Evolutionary conservation across 78 protist genomes (phyloP), one percentile per base, ranked within the genome.

Genomic region (Dictyostelium brefeldianum): DNA sequence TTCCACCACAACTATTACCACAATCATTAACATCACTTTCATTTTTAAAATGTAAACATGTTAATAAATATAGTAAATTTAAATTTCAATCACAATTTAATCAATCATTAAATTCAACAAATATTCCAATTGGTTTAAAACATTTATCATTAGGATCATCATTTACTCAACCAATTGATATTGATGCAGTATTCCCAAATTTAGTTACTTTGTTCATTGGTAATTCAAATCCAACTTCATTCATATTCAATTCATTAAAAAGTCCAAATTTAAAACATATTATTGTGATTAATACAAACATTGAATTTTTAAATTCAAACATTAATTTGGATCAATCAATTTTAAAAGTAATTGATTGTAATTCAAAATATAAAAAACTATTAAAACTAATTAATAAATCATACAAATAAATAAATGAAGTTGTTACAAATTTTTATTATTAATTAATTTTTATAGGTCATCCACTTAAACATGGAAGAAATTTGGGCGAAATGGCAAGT

Each of bases 71-170:
- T 1, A 36, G 43, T 36, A 36, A 36, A 36, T 36, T 36, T 36
- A 3, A 1, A 36, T 36, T 36, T 36, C 43, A 22, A n/a, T 57
- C 31, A 9, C 6, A 57, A 12, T 57, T n/a, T 9, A n/a, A 57
- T 57, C 36, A 57, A 17, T 17, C 20, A n/a, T 27, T 57, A 9
- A 2, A 36, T 36, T 57, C 36, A 6, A 14, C 15, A n/a, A n/a
- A 27, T 22, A n/a, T 57, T n/a, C 67, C 67, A n/a, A n/a, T 57
- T 57, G 67, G 67, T 57, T 57, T 57, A 22, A 57, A 57, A 57
- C 10, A 27, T 7, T 57, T 57, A 5, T 14, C 10, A n/a, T 57
- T 57, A 57, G 0, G 67, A 8, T 27, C 67, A 6, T 0, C 6
- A 2, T 57, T 17, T 57, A 9, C 7, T 7, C 7, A 22, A n/a